Conservation (phyloP, 2,329 filamentous ascomycete genomes). For the Nemania bipapillata region DNA sequence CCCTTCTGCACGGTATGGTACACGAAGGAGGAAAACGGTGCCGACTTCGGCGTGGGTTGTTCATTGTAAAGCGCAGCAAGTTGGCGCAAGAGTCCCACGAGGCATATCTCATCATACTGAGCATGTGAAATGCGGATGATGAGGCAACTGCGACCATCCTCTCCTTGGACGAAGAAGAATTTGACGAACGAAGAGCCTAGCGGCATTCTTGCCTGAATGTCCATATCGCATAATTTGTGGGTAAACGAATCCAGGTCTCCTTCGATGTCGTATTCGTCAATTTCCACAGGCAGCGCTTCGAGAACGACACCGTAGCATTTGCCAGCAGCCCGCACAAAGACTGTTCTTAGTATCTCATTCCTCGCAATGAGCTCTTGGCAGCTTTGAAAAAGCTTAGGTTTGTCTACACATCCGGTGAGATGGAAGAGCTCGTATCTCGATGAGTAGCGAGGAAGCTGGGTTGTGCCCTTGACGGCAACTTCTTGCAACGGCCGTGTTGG, state of each 20-base stretch:
- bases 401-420: conserved; percentile 64
- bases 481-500: conserved; percentile 69
- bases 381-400: conserved; percentile 59
- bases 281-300: conserved; percentile 61
- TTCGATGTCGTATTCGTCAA: conserved; percentile 65
- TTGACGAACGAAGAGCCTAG: conserved; percentile 70
- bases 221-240: conserved; percentile 64
- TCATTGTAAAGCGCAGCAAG: conserved; percentile 64
- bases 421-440: conserved; percentile 73
- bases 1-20: conserved; percentile 55
- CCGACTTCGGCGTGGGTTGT: conserved; percentile 47
- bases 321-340: conserved; percentile 66
- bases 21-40: conserved; percentile 61
- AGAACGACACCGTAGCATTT: conserved; percentile 69
- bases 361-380: conserved; percentile 67
- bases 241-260: conserved; percentile 63
- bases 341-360: conserved; percentile 73
- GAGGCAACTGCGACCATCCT: conserved; percentile 56
- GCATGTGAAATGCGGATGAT: conserved; percentile 73
- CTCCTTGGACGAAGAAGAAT: conserved; percentile 64
- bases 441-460: conserved; percentile 68
- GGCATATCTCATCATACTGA: conserved; percentile 75
- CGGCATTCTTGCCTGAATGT: conserved; percentile 66
- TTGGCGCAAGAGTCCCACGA: conserved; percentile 70
- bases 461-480: conserved; percentile 68